Percentiles rank a stretch among this genome's conserved stretches.
phyloP scores from a whole-genome alignment of 2,329 filamentous ascomycete genomes.

The Trichothecium roseum region DNA sequence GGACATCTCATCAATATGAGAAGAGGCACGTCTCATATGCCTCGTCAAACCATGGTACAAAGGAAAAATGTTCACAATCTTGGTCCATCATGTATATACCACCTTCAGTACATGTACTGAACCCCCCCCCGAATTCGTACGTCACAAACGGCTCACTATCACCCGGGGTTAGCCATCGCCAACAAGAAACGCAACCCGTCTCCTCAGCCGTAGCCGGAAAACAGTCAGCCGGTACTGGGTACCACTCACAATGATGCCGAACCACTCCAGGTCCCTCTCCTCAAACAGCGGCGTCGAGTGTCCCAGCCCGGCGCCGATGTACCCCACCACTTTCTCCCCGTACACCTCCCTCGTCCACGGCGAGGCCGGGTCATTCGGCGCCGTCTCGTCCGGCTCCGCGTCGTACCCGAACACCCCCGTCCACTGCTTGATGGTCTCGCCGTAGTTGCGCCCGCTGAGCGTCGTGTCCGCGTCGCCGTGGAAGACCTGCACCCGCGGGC shows the following conservation, averaged over 20 bases:
- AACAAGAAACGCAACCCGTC: no score
- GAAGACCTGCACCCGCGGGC: slow-evolving; percentile 47
- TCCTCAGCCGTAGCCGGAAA: no score
- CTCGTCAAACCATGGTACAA: no score
- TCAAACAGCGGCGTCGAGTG: slow-evolving; percentile 20
- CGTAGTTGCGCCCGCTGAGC: slow-evolving; percentile 41
- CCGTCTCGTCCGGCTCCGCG: slow-evolving; percentile 14
- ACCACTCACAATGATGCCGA: slow-evolving; percentile 8
- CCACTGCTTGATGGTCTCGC: slow-evolving; percentile 48
- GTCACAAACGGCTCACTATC: no score
- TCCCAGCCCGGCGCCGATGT: slow-evolving; percentile 19
- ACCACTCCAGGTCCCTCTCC: slow-evolving; percentile 15
- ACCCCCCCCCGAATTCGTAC: no score
- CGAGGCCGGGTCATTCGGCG: slow-evolving; percentile 15
- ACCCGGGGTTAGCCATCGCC: no score
- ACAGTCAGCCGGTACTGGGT: no score
- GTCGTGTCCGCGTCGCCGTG: slow-evolving; percentile 42
- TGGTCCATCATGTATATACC: no score
- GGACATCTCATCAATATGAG: no score
- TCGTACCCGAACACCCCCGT: slow-evolving; percentile 34
- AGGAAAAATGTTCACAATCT: no score
- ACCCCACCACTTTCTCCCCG: slow-evolving; percentile 20
- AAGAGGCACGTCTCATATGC: no score
- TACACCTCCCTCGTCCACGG: slow-evolving; percentile 21
- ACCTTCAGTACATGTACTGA: no score